These are phyloP conservation scores for Begonia loranthoides DNA, from an alignment of 306 rosid genomes.

Conservation along the genomic window DNA sequence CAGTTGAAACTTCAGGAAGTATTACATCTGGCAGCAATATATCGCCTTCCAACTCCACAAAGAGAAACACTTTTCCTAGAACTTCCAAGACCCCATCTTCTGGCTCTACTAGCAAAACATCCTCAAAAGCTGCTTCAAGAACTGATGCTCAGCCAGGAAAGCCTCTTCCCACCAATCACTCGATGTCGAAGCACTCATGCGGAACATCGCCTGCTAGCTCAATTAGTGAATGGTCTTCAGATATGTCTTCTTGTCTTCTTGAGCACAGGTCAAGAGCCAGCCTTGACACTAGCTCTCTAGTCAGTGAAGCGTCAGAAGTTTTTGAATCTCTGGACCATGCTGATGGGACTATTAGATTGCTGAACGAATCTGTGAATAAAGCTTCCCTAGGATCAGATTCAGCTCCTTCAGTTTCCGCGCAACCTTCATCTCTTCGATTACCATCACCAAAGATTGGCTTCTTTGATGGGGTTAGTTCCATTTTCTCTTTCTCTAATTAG, in stretches of 20 bases:
- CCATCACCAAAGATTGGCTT: slow-evolving; percentile 22
- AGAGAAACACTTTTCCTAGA: slow-evolving; percentile 24
- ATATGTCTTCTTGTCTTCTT: slow-evolving; percentile 46
- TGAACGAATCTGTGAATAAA: slow-evolving; percentile 18
- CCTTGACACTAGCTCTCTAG: slow-evolving; percentile 31
- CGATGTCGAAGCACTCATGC: slow-evolving; percentile 39
- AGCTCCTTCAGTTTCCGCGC: slow-evolving; percentile 6
- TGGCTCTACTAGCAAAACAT: slow-evolving; percentile 29
- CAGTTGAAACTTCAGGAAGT: slow-evolving; percentile 22
- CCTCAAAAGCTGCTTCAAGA: slow-evolving; percentile 31
- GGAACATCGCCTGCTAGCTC: slow-evolving; percentile 76
- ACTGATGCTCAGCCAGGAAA: slow-evolving; percentile 28
- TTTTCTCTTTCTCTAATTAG: neutral
- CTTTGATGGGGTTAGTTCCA: neutral
- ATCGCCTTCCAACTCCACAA: slow-evolving; percentile 31
- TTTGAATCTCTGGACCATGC: slow-evolving; percentile 19
- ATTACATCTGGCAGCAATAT: slow-evolving; percentile 29
- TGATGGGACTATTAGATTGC: slow-evolving; percentile 17
- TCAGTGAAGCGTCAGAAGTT: slow-evolving; percentile 25
- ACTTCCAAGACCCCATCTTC: slow-evolving; percentile 29
- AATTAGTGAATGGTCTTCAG: slow-evolving; percentile 82
- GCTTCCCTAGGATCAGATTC: slow-evolving; percentile 24
- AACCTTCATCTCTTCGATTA: slow-evolving; percentile 26
- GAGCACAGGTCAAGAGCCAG: slow-evolving; percentile 56
- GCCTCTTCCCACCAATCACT: slow-evolving; percentile 25